Percentiles rank a stretch among this genome's conserved stretches.
Evolutionary conservation across 805 yeast genomes (phyloP).

Genomic region (Starmerella stigmatis): DNA sequence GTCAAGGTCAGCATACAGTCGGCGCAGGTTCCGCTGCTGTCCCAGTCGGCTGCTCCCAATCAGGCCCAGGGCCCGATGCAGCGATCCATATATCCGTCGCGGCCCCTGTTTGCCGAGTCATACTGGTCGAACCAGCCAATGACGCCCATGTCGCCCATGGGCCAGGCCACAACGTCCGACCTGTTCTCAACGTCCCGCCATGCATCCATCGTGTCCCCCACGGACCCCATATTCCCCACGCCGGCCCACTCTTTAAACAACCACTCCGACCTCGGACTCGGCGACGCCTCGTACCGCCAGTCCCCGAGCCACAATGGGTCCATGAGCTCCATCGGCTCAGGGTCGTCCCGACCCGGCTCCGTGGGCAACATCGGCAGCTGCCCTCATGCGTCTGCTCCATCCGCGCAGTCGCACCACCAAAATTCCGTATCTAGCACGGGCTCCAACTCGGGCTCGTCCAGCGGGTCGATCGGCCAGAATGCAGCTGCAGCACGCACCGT

Average conservation of each 20-base stretch:
- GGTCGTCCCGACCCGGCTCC: slow-evolving; percentile 2
- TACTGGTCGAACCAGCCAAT: slow-evolving; percentile 20
- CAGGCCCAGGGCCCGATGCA: slow-evolving; percentile 10
- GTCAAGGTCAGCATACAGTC: slow-evolving; percentile 16
- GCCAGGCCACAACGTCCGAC: slow-evolving; percentile 10
- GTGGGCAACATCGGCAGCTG: slow-evolving; percentile 21
- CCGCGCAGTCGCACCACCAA: background rate
- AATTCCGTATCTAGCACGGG: slow-evolving; percentile 1
- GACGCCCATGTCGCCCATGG: slow-evolving; percentile 18
- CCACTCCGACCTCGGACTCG: no score
- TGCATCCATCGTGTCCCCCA: slow-evolving; percentile 16
- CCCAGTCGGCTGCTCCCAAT: no score
- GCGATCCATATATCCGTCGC: slow-evolving; percentile 16
- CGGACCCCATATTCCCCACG: slow-evolving; percentile 8
- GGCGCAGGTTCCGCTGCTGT: background rate
- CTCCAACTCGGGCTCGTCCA: background rate
- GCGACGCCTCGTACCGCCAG: slow-evolving; percentile 2
- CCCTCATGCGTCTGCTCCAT: background rate
- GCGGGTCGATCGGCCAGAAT: no score
- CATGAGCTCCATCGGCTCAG: background rate
- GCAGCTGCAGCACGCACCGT: no score
- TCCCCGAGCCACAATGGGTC: slow-evolving; percentile 3
- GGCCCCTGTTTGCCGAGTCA: slow-evolving; percentile 20
- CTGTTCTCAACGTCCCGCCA: slow-evolving; percentile 13
- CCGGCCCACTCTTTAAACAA: background rate